Evolutionary conservation across 2,329 filamentous ascomycete species (phyloP), one percentile per base, ranked within the genome.

Genomic region (Zymoseptoria ardabiliae): DNA sequence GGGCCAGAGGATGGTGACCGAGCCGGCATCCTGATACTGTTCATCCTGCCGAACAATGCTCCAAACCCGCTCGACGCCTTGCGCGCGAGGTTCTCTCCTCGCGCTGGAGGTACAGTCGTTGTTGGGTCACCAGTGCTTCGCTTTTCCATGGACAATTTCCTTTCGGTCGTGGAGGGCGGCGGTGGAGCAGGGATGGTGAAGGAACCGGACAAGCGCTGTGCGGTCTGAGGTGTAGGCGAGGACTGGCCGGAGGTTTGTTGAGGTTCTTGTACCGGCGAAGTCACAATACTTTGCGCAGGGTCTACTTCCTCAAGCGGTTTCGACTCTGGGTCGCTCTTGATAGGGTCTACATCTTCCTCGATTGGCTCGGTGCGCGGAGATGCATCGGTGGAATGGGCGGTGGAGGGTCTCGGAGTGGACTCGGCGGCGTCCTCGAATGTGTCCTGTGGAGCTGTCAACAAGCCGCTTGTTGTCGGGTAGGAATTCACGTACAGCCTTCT

Each of bases 1-100:
- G 35, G 35, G 9, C 51, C 51, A 53, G 51, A 23, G 1, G 51
- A 13, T 30, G 81, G 76, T 61, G 81, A 70, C 19, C 87, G 81
- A 5, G 83, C 81, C 11, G 85, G 81, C 55, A 83, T 81, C 50
- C 78, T 72, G 56, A 82, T 83, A 71, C 81, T 82, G 41, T 81
- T 80, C 10, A 75, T 73, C 25, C 90, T 81, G 30, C 90, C 69
- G 49, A 72, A 90, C 48, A 95, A 81, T 86, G 90, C 93, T 48
- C 90, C 85, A 68, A 96, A 95, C n/a, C 89, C 90, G 66, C 90
- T 90, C 8, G 90, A 92, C 58, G 95, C 82, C 73, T 94, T 96
- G 70, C 91, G 81, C 17, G 70, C 66, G 30, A 69, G 51, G 61
- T 64, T 65, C 8, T 63, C 82, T 65, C 77, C 68, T 19, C 76